Conservation (phyloP, 768 basidiomycete genomes). For the Suillus fuscotomentosus region DNA sequence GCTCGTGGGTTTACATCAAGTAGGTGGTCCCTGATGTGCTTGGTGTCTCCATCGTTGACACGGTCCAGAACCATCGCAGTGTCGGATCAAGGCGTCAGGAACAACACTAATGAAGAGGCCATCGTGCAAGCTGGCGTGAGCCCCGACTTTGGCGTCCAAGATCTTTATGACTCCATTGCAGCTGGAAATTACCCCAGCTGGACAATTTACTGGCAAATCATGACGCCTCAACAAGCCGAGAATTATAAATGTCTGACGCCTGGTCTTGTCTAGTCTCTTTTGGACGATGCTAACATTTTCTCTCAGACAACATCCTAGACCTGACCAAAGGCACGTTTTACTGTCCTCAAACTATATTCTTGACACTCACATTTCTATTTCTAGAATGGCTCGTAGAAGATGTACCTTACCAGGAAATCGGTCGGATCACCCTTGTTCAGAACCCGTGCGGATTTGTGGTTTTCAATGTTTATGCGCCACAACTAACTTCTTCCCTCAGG, state of each 20-base stretch:
- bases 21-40: constrained; percentile 19
- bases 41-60: constrained; percentile 12
- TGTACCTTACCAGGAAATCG: constrained; percentile 34
- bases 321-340: constrained; percentile 40
- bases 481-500: neutral
- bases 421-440: constrained; percentile 36
- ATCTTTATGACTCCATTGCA: constrained; percentile 56
- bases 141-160: constrained; percentile 54
- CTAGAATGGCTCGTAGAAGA: constrained; percentile 37
- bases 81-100: constrained; percentile 38
- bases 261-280: neutral
- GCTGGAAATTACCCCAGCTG: constrained; percentile 52
- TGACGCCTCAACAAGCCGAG: constrained; percentile 52
- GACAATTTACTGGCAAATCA: constrained; percentile 56
- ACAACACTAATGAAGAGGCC: constrained; percentile 37
- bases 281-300: neutral
- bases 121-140: constrained; percentile 38
- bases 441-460: constrained; percentile 28
- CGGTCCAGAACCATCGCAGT: constrained; percentile 11
- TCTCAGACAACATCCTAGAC: constrained; percentile 48
- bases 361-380: neutral
- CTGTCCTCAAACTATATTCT: neutral
- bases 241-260: constrained; percentile 34
- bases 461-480: neutral
- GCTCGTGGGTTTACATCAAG: constrained; percentile 55